Percentiles rank a stretch among this genome's conserved stretches.
These are phyloP conservation scores for Xerocomus potaroensis DNA, from an alignment of 768 basidiomycete species.

Conservation along the genomic window DNA sequence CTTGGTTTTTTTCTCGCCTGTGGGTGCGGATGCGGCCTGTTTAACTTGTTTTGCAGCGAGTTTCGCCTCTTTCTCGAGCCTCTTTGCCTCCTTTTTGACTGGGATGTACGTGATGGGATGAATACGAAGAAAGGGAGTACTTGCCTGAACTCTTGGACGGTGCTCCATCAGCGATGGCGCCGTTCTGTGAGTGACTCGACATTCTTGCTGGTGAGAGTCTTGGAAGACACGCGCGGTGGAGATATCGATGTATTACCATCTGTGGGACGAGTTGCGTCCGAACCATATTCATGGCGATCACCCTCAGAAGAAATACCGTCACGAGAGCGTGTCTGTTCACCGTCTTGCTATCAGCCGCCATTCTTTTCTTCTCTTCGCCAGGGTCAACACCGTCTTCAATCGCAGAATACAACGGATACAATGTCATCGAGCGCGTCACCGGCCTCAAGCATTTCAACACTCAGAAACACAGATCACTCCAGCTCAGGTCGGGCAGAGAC, in stretches of 20 bases:
- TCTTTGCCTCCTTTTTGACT: constrained; percentile 87
- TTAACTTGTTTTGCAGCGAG: constrained; percentile 60
- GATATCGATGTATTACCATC: background rate
- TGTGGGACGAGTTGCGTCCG: background rate
- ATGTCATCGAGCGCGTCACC: constrained; percentile 62
- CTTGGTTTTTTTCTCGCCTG: constrained; percentile 68
- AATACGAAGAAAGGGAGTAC: constrained; percentile 3
- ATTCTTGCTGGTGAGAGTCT: background rate
- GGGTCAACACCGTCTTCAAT: constrained; percentile 13
- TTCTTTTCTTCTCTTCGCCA: constrained; percentile 21
- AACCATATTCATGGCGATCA: constrained; percentile 24
- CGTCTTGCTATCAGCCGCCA: constrained; percentile 20
- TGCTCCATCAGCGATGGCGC: too few species aligned
- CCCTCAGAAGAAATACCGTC: constrained; percentile 29
- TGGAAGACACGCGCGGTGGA: too few species aligned
- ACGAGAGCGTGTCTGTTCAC: constrained; percentile 13
- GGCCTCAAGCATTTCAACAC: constrained; percentile 75
- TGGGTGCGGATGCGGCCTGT: constrained; percentile 33
- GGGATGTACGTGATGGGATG: constrained; percentile 2
- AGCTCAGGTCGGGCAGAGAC: constrained; percentile 85
- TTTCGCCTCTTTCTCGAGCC: constrained; percentile 75
- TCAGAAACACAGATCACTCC: constrained; percentile 83
- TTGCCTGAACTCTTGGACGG: constrained; percentile 41
- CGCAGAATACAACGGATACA: constrained; percentile 50
- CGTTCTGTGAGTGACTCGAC: background rate